A percentile compares a stretch with the other conserved stretches of the same genome.
phyloP scores from a whole-genome alignment of 768 basidiomycete genomes.

The Pleurotus cornucopiae region DNA sequence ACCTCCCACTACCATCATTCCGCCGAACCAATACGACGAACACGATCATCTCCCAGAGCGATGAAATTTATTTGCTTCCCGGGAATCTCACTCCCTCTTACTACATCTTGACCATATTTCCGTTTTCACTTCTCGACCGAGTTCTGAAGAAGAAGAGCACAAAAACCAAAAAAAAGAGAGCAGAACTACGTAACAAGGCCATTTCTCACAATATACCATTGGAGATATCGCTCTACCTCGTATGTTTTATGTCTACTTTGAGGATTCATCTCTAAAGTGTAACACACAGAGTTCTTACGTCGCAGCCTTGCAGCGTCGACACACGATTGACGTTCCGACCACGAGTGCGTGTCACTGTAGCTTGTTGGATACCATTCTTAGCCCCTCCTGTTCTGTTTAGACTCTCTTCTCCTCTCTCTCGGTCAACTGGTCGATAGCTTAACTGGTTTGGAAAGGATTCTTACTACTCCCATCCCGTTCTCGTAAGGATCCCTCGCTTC shows the following conservation, averaged over 20 bases:
- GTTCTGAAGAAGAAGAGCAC: slow-evolving; percentile 45
- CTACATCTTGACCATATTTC: slow-evolving; percentile 61
- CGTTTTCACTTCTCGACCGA: slow-evolving; percentile 58
- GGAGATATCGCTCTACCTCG: slow-evolving; percentile 67
- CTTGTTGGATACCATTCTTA: background rate
- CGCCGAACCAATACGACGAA: slow-evolving; percentile 16
- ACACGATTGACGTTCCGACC: slow-evolving; percentile 55
- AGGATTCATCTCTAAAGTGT: background rate
- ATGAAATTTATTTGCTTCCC: slow-evolving; percentile 48
- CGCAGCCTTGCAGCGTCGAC: slow-evolving; percentile 52
- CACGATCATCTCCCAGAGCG: slow-evolving; percentile 32
- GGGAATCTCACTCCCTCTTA: slow-evolving; percentile 56
- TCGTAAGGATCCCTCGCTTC: slow-evolving; percentile 37
- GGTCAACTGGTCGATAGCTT: slow-evolving; percentile 59
- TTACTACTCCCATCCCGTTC: slow-evolving; percentile 76
- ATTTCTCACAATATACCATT: slow-evolving; percentile 62
- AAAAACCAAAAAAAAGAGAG: slow-evolving; percentile 52
- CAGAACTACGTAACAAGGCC: slow-evolving; percentile 38
- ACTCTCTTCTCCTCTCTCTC: slow-evolving; percentile 40
- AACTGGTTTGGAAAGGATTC: slow-evolving; percentile 67
- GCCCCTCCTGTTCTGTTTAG: slow-evolving; percentile 23
- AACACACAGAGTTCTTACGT: slow-evolving; percentile 59
- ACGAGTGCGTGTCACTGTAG: slow-evolving; percentile 37
- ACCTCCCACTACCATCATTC: background rate
- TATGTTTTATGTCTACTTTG: slow-evolving; percentile 21